Evolutionary conservation across 805 yeast genomes (phyloP), one percentile per base, ranked within the genome.

Genomic region (Kluyveromyces starmeri): DNA sequence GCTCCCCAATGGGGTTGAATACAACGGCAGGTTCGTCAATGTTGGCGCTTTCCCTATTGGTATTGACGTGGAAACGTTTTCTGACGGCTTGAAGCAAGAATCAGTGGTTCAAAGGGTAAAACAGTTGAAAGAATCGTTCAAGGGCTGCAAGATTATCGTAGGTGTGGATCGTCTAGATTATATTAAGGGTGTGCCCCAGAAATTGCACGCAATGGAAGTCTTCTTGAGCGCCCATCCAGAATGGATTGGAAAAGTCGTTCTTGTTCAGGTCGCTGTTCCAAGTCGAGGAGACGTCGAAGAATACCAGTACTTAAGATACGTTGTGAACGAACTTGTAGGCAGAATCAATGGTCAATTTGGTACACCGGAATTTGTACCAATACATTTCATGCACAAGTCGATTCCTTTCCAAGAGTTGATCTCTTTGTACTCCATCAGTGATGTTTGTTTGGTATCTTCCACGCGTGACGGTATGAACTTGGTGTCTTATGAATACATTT

Each of bases 21-120:
- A 70, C 53, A 66, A 75, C 28, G 83, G 84, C 19, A 66, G 89
- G 34, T 73, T 75, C 40, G 89, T 92, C 29, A 74, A 75, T 19
- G 85, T 92, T 22, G 96, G 96, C 16, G 96, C 97, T 0, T 89
- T 88, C 71, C 98, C 99, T n/a, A 92, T 92, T 46, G 99, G 99
- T 38, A 92, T 92, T 40, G 98, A 92, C 53, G 95, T 86, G 15
- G 95, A 85, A 39, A 84, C 83, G 46, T 92, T 92, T 57, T 63
- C 80, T 11, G 82, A 77, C 15, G 97, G 95, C 0, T 59, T 92
- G 45, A 66, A 75, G 44, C 69, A 71, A 40, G 70, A 66, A 1
- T 49, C 63, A 4, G 96, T 88, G 4, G 67, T 72, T 28, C 57
- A 71, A 18, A 70, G 98, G 47, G 75, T 89, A 39, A 48, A 60